Evolutionary conservation across 2,329 filamentous ascomycete genomes (phyloP), one percentile per base, ranked within the genome.

Genomic region (Apiospora phragmitis): DNA sequence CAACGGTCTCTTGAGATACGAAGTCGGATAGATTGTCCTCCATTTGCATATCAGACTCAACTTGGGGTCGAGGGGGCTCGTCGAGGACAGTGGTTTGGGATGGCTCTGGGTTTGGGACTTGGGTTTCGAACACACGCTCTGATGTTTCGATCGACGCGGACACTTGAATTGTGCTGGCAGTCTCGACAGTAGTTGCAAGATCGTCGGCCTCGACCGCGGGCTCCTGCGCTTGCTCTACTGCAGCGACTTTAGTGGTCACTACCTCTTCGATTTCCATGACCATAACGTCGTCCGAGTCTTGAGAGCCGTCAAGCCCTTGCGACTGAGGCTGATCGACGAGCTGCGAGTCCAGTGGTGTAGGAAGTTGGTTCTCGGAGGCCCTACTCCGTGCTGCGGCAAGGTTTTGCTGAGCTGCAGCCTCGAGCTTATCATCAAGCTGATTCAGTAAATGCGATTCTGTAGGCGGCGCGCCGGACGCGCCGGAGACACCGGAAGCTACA

Each of bases 301-400:
- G 16, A n/a, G 9, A 12, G 9, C n/a, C 55, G 32, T 38, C 55
- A 62, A 21, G 9, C 55, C 38, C 32, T 62, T n/a, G 18, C 32
- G 24, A n/a, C 9, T 38, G 55, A 62, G 55, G 55, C 55, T 38
- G 55, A 21, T 62, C 55, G 18, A 62, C 18, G 29, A 38, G 35
- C 38, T 68, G 67, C 9, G 70, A 69, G 16, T 71, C 70, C 43
- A 41, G 16, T 41, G 62, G 70, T 12, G 70, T 71, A 21, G 45
- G 65, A 16, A 71, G 68, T 12, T 67, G 70, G 14, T 70, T 49
- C 14, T 26, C 32, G 26, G 59, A 43, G 32, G 21, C 32, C 32
- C 32, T 35, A 5, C 18, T 62, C n/a, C 14, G 55, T 62, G 32
- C 21, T 11, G 55, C 18, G 55, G 55, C 55, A 38, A 38, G 9